Evolutionary conservation across 2,329 filamentous ascomycete genomes (phyloP), one percentile per base, ranked within the genome.

Genomic region (Golovinomyces cichoracearum): DNA sequence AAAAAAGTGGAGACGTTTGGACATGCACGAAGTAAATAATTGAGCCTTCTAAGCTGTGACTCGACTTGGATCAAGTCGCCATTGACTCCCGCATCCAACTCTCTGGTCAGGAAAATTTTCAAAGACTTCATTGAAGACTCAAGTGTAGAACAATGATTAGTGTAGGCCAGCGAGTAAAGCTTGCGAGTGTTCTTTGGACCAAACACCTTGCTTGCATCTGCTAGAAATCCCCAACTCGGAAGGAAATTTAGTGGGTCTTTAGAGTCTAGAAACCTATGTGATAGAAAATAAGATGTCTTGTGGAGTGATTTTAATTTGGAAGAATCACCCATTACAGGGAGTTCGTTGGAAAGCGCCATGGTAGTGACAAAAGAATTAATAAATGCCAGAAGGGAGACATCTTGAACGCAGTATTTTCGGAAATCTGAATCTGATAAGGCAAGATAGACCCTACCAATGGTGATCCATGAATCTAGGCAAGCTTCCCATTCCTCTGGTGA

Each of bases 401-500:
- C 73, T 4, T 71, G 68, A 2, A 63, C 54, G 7, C 73, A 66
- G 23, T 64, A 61, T 31, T 62, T 59, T 44, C 61, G 54, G 52
- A 90, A 80, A 0, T 74, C 65, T 1, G 68, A 57, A 5, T 74
- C 68, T 0, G 72, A 57, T 0, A 80, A 63, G 13, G 71, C 67
- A 26, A 90, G 62, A 53, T 85, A 73, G 2, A 76, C 70, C 48
- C 77, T 69, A 5, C 74, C 65, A 5, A 93, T 68, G 10, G 73
- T 66, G 17, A 76, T 65, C 84, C 84, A 94, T 31, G 83, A 78
- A 53, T 80, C 73, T 44, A 92, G 65, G 60, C 80, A 84, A 27
- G 73, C 68, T 54, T 79, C 70, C 85, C 85, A 93, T 63, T 93
- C 83, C 47, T 70, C 64, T 3, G 75, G 64, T 35, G 70, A 67